phyloP scores from a whole-genome alignment of 805 yeast species.

The Teunomyces stri region DNA sequence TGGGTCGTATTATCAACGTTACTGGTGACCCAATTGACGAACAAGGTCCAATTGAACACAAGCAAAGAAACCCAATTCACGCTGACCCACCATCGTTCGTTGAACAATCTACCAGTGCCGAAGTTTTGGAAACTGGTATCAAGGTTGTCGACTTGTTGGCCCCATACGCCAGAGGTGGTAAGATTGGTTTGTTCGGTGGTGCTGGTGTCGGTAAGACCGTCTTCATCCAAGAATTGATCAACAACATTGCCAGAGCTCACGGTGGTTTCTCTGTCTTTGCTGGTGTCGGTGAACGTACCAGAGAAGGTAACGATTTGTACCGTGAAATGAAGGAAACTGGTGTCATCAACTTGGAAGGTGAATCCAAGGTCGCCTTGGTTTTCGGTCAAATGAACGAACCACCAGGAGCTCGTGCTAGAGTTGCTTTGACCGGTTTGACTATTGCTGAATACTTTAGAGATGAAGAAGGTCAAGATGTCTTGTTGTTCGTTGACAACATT shows the following conservation, averaged over 20 bases:
- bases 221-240: constrained; percentile 98
- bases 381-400: constrained; percentile 99
- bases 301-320: constrained; percentile 99
- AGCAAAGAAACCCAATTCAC: constrained; percentile 95
- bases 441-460: constrained; percentile 99
- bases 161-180: constrained; percentile 99
- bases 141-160: constrained; percentile 99
- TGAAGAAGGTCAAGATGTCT: constrained; percentile 99
- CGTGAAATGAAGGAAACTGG: constrained; percentile 99
- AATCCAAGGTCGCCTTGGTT: constrained; percentile 98
- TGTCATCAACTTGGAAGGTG: constrained; percentile 99
- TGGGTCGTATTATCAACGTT: constrained; percentile 98
- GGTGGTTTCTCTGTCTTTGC: constrained; percentile 99
- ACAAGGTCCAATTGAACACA: constrained; percentile 96
- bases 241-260: constrained; percentile 99
- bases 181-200: constrained; percentile 99
- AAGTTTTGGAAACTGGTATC: constrained; percentile 98
- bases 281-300: constrained; percentile 99
- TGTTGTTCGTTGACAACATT: constrained; percentile 98
- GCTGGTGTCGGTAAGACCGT: constrained; percentile 99
- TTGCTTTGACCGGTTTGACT: constrained; percentile 98
- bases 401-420: constrained; percentile 99
- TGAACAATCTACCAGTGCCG: constrained; percentile 97
- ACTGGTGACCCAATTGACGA: constrained; percentile 99
- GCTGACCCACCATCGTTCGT: constrained; percentile 96